Base-by-base conservation (phyloP, 805 yeast genomes). In the Metschnikowia koreensis region DNA sequence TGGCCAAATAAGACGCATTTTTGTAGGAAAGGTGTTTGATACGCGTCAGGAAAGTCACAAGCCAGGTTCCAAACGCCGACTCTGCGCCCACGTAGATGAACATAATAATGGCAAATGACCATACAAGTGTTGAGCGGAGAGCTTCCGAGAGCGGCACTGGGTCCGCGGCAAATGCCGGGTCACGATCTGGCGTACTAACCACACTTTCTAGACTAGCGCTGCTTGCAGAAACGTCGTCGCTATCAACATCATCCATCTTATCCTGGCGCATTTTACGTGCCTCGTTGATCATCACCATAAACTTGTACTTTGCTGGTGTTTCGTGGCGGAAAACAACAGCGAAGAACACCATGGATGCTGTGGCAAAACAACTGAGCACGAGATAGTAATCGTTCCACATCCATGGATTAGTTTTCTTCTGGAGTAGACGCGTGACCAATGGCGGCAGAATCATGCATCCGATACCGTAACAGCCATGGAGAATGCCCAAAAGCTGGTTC, bases 401-500 rank as follows among this genome's bases (percentile, higher is more conserved):
- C 77, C 77, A 73, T 1, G 77, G 75, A 36, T 64, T 54, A 46
- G 63, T 46, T 4, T 75, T 67, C 26, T 61, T 60, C 47, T 74
- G 72, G 26, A 79, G 57, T 48, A 81, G 62, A 13, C 58, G 58
- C 1, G 81, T 74, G 28, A 76, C 69, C 13, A 80, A 52, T 7
- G 78, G 65, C 0, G 84, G 84, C 4, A 82, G 73, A 2, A 79
- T 65, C 68, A 80, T 71, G 50, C 83, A 77, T 2, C 84, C 85
- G 6, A 80, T 58, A 0, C 84, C 84, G 57, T 78, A 81, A 55
- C 70, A 73, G 0, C 83, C 79, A 62, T 81, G 85, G 62, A 81
- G 61, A 1, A 77, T 60, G 1, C 84, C 84, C 51, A 81, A 61
- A 12, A 81, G 60, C 60, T 77, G 81, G 63, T 80, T 79, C 7